These are phyloP conservation scores for Plenodomus lindquistii DNA, from an alignment of 2,329 filamentous ascomycete genomes.

Conservation along the genomic window DNA sequence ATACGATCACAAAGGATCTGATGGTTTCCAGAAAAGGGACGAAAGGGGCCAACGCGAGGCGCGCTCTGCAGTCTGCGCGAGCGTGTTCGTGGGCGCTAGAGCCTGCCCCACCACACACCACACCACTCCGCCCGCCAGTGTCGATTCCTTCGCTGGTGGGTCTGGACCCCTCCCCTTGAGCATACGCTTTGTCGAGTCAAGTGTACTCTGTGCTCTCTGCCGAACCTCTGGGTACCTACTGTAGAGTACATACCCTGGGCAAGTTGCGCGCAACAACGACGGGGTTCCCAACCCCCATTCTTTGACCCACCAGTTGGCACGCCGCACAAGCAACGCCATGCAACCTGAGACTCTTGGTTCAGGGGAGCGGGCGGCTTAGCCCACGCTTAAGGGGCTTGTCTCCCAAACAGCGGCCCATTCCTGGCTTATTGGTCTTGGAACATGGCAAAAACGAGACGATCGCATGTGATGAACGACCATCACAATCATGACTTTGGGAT, in stretches of 20 bases:
- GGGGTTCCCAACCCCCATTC: not conserved
- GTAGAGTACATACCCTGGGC: too few relatives aligned
- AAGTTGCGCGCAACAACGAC: not conserved
- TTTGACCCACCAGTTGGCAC: not conserved
- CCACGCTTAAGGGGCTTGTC: slow-evolving; percentile 22
- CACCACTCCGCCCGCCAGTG: too few relatives aligned
- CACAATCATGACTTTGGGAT: not conserved
- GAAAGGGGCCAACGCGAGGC: slow-evolving; percentile 21
- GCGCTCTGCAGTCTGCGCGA: slow-evolving; percentile 9
- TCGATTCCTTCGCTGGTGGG: slow-evolving; percentile 9
- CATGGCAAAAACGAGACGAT: not conserved
- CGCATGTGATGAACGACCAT: not conserved
- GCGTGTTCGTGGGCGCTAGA: slow-evolving; percentile 16
- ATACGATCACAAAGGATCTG: slow-evolving; percentile 21
- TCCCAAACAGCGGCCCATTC: slow-evolving; percentile 17
- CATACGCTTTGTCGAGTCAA: not conserved
- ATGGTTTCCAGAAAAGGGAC: slow-evolving; percentile 8
- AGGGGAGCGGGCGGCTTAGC: slow-evolving; percentile 19
- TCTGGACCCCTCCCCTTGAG: slow-evolving; percentile 7
- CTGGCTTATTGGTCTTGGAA: slow-evolving; percentile 1
- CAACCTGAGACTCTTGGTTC: slow-evolving; percentile 12
- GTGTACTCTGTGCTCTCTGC: not conserved
- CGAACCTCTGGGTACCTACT: not conserved
- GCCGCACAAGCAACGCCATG: slow-evolving; percentile 32
- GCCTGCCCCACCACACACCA: too few relatives aligned